A percentile compares a stretch with the other conserved stretches of the same genome.
Conservation (phyloP, 768 basidiomycete species). For the Fomitopsis serialis region DNA sequence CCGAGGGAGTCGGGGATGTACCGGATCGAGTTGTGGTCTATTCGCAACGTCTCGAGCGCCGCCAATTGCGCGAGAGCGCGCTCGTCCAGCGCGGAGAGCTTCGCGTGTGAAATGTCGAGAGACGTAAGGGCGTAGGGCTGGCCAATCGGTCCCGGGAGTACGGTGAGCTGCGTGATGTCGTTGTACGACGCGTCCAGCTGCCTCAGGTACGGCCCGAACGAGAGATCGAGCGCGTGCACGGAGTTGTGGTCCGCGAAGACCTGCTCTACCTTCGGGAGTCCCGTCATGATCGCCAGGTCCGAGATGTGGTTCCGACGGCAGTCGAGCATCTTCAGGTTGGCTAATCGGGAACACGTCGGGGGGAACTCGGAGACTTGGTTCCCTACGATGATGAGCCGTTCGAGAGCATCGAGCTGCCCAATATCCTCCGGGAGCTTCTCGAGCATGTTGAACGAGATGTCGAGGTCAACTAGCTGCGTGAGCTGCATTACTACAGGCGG, state of each 20-base stretch:
- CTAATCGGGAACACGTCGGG: constrained; percentile 46
- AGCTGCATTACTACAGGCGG: constrained; percentile 75
- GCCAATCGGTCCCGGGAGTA: constrained; percentile 45
- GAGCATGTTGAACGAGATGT: constrained; percentile 93
- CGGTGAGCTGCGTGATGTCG: constrained; percentile 76
- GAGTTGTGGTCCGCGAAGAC: constrained; percentile 81
- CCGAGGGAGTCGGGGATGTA: constrained; percentile 81
- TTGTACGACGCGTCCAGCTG: constrained; percentile 79
- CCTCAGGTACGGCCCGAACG: constrained; percentile 59
- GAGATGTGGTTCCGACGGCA: constrained; percentile 80
- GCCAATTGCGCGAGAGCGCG: constrained; percentile 65
- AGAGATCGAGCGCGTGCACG: constrained; percentile 75
- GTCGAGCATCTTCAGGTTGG: constrained; percentile 66
- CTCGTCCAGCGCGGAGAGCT: constrained; percentile 80
- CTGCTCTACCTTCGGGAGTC: constrained; percentile 60
- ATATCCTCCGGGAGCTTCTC: constrained; percentile 77
- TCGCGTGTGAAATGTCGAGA: constrained; percentile 84
- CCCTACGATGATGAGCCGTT: constrained; percentile 76
- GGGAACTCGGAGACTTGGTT: constrained; percentile 79
- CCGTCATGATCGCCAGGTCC: constrained; percentile 65
- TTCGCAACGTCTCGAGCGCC: constrained; percentile 61
- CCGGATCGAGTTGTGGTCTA: constrained; percentile 86
- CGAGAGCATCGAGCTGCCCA: constrained; percentile 60
- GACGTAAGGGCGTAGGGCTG: constrained; percentile 59
- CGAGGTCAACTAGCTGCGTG: constrained; percentile 72